Base-by-base conservation (phyloP, 345 rosid genomes). In the Angophora floribunda region DNA sequence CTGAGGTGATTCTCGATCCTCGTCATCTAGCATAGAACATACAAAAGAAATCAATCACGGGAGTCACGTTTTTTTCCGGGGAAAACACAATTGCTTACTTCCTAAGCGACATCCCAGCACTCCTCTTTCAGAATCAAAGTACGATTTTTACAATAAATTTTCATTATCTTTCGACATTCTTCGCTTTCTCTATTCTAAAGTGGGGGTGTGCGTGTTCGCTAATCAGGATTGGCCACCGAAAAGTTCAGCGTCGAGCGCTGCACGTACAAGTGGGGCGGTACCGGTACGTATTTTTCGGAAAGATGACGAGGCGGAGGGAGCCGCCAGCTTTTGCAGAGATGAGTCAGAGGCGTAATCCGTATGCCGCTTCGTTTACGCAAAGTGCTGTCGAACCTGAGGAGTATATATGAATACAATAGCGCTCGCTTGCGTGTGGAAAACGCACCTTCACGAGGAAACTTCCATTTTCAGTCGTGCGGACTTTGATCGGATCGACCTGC, bases 41-140 rank as follows among this genome's bases (percentile, higher is more conserved):
- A 16, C 1, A 1, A 67, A 32, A 32, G 4, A 32, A 10, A 9
- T 2, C 7, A 1, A 67, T 70, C 45, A 7, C 7, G 2, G 2
- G 13, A 36, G 14, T 10, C 82, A 36, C 82, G 49, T 9, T 17
- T 17, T 75, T 8, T 15, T 14, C 7, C 0, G 7, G 26, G 7
- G 12, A 1, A 36, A 75, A 75, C 82, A 21, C 2, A 13, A 3
- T 36, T 6, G 26, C 49, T 3, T 75, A 36, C 41, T 19, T 75
- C 28, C 49, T 19, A 75, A 75, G 47, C 47, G 47, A 67, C 6
- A 1, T 19, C 17, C 45, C 24, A 0, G 14, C 80, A 30, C 16
- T 30, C 32, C 78, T 14, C 19, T 32, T 67, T 32, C 4, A 32
- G 17, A 45, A 67, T 67, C 45, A 67, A 32, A 67, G 44, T 30